These are phyloP conservation scores for Pseudonitzschia pungens DNA, from an alignment of 108 stramenopile genomes.

Conservation along the genomic window DNA sequence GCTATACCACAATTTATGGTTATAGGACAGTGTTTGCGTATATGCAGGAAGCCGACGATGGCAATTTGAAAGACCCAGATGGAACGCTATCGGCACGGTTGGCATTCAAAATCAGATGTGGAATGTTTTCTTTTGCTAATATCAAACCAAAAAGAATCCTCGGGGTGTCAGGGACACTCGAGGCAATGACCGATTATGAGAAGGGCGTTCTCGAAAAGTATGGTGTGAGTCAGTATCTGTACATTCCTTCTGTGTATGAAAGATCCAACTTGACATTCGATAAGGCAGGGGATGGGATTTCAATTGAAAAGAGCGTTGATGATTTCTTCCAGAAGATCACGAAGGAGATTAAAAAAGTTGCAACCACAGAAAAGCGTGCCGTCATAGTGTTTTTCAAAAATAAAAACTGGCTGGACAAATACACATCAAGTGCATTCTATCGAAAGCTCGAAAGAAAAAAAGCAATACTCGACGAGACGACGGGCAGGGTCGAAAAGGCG, in stretches of 20 bases:
- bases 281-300: constrained; percentile 53
- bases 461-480: constrained; percentile 44
- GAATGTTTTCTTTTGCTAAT: constrained; percentile 67
- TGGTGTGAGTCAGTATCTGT: constrained; percentile 48
- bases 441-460: constrained; percentile 58
- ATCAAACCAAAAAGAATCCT: constrained; percentile 58
- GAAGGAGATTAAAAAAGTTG: constrained; percentile 36
- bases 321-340: constrained; percentile 57
- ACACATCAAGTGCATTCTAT: constrained; percentile 42
- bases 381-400: constrained; percentile 65
- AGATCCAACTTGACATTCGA: constrained; percentile 60
- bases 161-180: constrained; percentile 60
- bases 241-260: constrained; percentile 63
- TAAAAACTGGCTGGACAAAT: constrained; percentile 35
- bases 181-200: constrained; percentile 44
- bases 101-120: constrained; percentile 55
- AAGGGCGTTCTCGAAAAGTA: constrained; percentile 45
- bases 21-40: constrained; percentile 67
- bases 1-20: constrained; percentile 51
- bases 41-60: constrained; percentile 48
- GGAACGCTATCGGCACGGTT: constrained; percentile 34
- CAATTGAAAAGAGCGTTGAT: constrained; percentile 42
- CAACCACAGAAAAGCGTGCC: constrained; percentile 44
- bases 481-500: constrained; percentile 43
- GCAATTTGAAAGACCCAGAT: constrained; percentile 19